Evolutionary conservation across 192 early-diverging fungal species (phyloP).

Genomic region (Backusella macrospora): DNA sequence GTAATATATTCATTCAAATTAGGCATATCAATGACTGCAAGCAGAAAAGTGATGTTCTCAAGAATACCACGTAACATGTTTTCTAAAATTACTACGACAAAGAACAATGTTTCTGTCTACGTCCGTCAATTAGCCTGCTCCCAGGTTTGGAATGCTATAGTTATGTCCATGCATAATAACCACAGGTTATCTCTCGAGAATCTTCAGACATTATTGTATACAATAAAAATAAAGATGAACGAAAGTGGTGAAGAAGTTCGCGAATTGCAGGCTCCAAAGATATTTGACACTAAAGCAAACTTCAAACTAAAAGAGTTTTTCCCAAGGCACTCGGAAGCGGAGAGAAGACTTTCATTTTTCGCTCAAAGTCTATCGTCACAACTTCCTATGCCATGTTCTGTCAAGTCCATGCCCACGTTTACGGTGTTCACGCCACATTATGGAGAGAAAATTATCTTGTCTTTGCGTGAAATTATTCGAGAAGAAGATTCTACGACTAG

Average conservation of each 20-base stretch:
- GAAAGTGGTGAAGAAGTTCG: constrained; percentile 37
- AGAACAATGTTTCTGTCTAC: constrained; percentile 58
- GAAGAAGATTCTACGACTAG: constrained; percentile 70
- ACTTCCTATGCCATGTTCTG: constrained; percentile 63
- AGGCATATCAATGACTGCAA: constrained; percentile 69
- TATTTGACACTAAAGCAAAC: constrained; percentile 41
- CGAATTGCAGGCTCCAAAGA: constrained; percentile 15
- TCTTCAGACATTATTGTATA: constrained; percentile 65
- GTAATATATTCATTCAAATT: constrained; percentile 64
- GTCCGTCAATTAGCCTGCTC: constrained; percentile 69
- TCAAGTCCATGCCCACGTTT: constrained; percentile 70
- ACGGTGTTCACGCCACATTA: constrained; percentile 75
- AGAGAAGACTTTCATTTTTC: constrained; percentile 71
- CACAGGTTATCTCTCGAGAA: constrained; percentile 65
- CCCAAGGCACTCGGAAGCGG: constrained; percentile 63
- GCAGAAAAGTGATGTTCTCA: constrained; percentile 68
- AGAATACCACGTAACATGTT: constrained; percentile 67
- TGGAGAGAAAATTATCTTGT: constrained; percentile 71
- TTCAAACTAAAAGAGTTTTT: constrained; percentile 45
- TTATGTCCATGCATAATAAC: constrained; percentile 70
- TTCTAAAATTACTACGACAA: constrained; percentile 61
- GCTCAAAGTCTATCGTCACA: constrained; percentile 70
- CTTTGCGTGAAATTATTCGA: constrained; percentile 72
- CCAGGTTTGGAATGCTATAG: constrained; percentile 73
- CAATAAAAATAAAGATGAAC: constrained; percentile 50